Conservation (phyloP, 495 filamentous ascomycete genomes). For the Arthonia radiata region DNA sequence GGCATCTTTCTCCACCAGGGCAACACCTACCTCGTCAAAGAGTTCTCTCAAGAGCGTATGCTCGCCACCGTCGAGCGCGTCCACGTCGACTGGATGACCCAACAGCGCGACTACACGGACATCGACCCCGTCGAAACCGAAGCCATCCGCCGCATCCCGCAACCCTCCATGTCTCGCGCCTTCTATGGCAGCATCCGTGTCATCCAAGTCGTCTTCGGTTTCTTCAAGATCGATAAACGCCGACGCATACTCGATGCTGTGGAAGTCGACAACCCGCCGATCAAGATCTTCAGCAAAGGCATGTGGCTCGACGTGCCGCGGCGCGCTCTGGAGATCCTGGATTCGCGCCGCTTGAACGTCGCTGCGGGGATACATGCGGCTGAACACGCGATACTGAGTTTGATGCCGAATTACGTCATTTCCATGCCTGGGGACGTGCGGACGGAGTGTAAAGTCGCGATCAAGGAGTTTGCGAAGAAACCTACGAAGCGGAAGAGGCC, state of each 20-base stretch:
- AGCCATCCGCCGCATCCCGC: conserved; percentile 43
- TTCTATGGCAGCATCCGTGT: conserved; percentile 72
- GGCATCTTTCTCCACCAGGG: conserved; percentile 96
- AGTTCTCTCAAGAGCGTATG: conserved; percentile 53
- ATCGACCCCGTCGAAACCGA: conserved; percentile 82
- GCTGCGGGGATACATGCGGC: conserved; percentile 86
- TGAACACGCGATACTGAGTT: conserved; percentile 64
- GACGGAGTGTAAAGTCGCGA: conserved; percentile 68
- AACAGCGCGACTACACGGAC: conserved; percentile 84
- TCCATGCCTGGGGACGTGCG: conserved; percentile 69
- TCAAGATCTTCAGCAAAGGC: conserved; percentile 59
- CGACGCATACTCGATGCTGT: conserved; percentile 76
- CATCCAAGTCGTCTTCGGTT: conserved; percentile 71
- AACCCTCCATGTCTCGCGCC: conserved; percentile 30
- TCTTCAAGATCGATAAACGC: conserved; percentile 76
- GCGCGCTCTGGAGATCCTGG: conserved; percentile 51
- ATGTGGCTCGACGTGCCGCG: conserved; percentile 92
- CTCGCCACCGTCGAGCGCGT: conserved; percentile 56
- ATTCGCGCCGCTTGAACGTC: conserved; percentile 44
- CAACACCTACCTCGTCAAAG: conserved; percentile 68
- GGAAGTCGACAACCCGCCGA: conserved; percentile 77
- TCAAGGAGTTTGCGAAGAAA: conserved; percentile 58
- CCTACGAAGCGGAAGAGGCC: conserved; percentile 60
- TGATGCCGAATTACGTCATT: conserved; percentile 78
- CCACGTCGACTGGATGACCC: conserved; percentile 87